phyloP scores from a whole-genome alignment of 2,329 filamentous ascomycete genomes.

The Lachnellula occidentalis region DNA sequence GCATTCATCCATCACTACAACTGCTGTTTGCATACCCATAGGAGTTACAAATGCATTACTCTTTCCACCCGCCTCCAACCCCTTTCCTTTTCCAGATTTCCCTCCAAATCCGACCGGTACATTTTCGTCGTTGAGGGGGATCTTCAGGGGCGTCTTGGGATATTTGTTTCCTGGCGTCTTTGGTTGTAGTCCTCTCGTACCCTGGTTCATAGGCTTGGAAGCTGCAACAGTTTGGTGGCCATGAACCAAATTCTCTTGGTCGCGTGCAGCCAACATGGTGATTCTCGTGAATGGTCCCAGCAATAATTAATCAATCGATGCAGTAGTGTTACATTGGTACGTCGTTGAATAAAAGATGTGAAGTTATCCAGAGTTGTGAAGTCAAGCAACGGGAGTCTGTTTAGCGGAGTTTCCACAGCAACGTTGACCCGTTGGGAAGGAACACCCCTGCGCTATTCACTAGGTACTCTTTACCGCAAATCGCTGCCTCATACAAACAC shows the following conservation, averaged over 20 bases:
- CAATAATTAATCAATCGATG: slow-evolving; percentile 1
- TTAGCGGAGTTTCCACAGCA: neutral
- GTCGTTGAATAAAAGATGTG: neutral
- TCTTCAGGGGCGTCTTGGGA: slow-evolving; percentile 77
- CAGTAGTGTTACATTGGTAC: slow-evolving; percentile 3
- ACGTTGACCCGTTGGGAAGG: neutral
- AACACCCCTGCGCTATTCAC: no score
- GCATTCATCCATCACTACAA: neutral
- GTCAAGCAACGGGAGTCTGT: no score
- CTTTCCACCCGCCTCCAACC: slow-evolving; percentile 49
- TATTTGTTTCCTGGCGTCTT: slow-evolving; percentile 75
- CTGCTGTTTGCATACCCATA: slow-evolving; percentile 52
- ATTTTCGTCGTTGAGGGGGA: slow-evolving; percentile 82
- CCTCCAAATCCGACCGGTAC: slow-evolving; percentile 51
- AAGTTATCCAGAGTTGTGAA: no score
- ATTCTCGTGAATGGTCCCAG: slow-evolving; percentile 24
- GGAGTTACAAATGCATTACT: slow-evolving; percentile 71
- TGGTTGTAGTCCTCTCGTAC: slow-evolving; percentile 53
- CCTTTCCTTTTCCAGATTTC: slow-evolving; percentile 53
- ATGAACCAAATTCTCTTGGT: slow-evolving; percentile 85
- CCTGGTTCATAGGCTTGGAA: slow-evolving; percentile 67
- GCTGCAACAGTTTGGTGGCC: slow-evolving; percentile 65
- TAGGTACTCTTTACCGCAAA: no score
- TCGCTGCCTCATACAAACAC: no score
- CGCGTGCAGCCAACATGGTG: slow-evolving; percentile 68